These are phyloP conservation scores for Cladosporium sp. DNA, from an alignment of 2,329 filamentous ascomycete genomes.

Conservation along the genomic window DNA sequence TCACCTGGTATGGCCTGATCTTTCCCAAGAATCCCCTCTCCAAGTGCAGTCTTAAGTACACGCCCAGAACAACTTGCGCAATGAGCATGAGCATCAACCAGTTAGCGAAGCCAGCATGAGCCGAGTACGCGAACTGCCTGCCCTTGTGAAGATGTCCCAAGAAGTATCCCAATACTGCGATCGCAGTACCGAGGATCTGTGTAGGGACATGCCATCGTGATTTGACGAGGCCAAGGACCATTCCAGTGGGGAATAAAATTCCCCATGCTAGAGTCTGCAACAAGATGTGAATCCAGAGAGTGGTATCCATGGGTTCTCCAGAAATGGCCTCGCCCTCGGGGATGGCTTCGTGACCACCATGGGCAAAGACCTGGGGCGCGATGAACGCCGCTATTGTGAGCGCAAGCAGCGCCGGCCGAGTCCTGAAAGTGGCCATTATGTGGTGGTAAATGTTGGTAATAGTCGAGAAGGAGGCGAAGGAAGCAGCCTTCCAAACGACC, in stretches of 20 bases:
- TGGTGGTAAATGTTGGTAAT: not conserved
- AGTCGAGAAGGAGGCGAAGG: not conserved
- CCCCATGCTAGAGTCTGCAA: conserved; percentile 84
- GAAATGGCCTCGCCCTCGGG: conserved; percentile 66
- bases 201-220: conserved; percentile 92
- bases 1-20: conserved; percentile 51
- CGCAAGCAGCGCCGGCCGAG: conserved; percentile 17
- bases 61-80: conserved; percentile 71
- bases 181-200: conserved; percentile 67
- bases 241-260: conserved; percentile 86
- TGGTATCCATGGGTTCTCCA: conserved; percentile 74
- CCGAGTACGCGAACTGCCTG: conserved; percentile 75
- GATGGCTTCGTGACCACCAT: conserved; percentile 56
- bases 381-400: conserved; percentile 12
- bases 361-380: conserved; percentile 32
- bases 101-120: conserved; percentile 76
- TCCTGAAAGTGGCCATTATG: conserved; percentile 25
- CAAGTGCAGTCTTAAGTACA: conserved; percentile 86
- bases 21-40: conserved; percentile 76
- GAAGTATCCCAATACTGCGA: conserved; percentile 82
- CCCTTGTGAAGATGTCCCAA: conserved; percentile 88
- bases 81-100: conserved; percentile 75
- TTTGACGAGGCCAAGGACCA: conserved; percentile 88
- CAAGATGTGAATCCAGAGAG: conserved; percentile 91
- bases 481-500: not conserved